Evolutionary conservation across 352 stramenopile genomes (phyloP).

Genomic region (Phytophthora macrochlamydospora): DNA sequence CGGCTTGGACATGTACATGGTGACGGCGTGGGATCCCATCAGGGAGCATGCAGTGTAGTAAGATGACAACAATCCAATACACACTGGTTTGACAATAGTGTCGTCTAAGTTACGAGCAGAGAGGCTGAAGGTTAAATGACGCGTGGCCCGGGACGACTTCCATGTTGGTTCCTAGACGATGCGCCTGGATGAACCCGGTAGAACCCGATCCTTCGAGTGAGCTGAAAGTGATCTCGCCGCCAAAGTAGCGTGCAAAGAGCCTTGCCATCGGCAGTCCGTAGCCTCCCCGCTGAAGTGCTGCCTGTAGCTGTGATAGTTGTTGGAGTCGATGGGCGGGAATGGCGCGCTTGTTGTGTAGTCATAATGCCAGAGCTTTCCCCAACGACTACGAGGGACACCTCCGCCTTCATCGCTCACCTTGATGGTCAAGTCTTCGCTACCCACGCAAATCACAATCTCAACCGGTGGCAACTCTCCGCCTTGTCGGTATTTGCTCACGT

Average conservation of each 20-base stretch:
- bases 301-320: slow-evolving; percentile 79
- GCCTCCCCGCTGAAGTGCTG: slow-evolving; percentile 94
- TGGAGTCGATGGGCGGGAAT: slow-evolving; percentile 56
- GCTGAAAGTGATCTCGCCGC: slow-evolving; percentile 98
- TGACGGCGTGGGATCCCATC: too few species aligned
- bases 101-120: slow-evolving; percentile 41
- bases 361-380: slow-evolving; percentile 98
- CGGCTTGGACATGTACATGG: too few species aligned
- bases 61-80: too few species aligned
- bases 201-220: slow-evolving; percentile 98
- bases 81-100: too few species aligned
- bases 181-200: slow-evolving; percentile 87
- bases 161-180: slow-evolving; percentile 73
- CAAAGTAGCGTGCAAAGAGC: slow-evolving; percentile 98
- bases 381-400: slow-evolving; percentile 96
- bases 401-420: slow-evolving; percentile 99
- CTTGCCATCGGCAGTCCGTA: slow-evolving; percentile 94
- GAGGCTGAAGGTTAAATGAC: slow-evolving; percentile 34
- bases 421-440: slow-evolving; percentile 95
- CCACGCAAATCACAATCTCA: slow-evolving; percentile 98
- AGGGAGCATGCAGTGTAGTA: too few species aligned
- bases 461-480: slow-evolving; percentile 88
- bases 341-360: slow-evolving; percentile 97
- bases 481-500: slow-evolving; percentile 70
- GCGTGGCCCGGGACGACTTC: slow-evolving; percentile 78